phyloP scores from a whole-genome alignment of 1,284 basidiomycete species.

The Ustilago sp. region DNA sequence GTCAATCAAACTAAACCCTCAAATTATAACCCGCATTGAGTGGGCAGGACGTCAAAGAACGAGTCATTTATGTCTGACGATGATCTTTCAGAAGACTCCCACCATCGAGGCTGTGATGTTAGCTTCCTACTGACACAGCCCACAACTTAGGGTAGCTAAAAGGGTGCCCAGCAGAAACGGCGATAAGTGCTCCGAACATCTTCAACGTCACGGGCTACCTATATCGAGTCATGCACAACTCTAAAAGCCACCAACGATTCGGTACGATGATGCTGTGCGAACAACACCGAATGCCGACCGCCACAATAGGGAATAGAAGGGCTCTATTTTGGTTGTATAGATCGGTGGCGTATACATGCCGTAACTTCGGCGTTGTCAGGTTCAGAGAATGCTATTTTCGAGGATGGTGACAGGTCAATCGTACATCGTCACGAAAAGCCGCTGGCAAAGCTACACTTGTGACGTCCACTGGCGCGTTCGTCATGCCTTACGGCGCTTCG shows the following conservation, averaged over 20 bases:
- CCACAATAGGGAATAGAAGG: not conserved
- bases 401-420: too few relatives aligned
- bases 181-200: not conserved
- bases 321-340: not conserved
- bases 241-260: conserved; percentile 1
- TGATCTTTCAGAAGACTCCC: not conserved
- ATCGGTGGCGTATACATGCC: too few relatives aligned
- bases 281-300: not conserved
- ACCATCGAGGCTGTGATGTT: not conserved
- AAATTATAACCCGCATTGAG: not conserved
- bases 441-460: too few relatives aligned
- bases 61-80: not conserved
- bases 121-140: not conserved
- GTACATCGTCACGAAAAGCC: too few relatives aligned
- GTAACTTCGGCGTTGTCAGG: not conserved
- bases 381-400: not conserved
- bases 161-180: not conserved
- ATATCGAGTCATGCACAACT: not conserved
- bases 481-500: too few relatives aligned
- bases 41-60: not conserved
- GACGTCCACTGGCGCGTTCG: too few relatives aligned
- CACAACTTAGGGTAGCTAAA: not conserved
- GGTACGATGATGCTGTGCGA: not conserved
- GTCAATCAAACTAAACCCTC: not conserved
- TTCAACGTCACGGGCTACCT: not conserved